Evolutionary conservation across 495 filamentous ascomycete species (phyloP).

Genomic region (Emericellopsis terricola): DNA sequence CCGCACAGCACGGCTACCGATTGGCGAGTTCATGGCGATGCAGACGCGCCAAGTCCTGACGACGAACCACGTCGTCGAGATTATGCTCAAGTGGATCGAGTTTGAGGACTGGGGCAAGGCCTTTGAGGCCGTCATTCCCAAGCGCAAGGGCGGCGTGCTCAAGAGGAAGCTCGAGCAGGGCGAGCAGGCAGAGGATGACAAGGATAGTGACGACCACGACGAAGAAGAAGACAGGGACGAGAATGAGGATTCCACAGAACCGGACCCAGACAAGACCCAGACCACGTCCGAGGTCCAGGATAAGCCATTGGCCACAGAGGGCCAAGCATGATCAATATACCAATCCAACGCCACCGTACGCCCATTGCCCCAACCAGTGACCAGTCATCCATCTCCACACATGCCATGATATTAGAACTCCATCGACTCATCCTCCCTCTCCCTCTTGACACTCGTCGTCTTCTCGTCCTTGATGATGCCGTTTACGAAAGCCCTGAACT

Average conservation of each 20-base stretch:
- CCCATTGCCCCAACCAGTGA: neutral
- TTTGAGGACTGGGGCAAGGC: conserved; percentile 76
- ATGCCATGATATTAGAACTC: conserved; percentile 30
- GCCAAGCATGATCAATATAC: neutral
- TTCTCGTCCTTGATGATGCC: conserved; percentile 67
- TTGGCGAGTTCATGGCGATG: conserved; percentile 86
- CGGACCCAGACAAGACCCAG: neutral
- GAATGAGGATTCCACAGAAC: neutral
- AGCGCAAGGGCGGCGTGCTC: conserved; percentile 57
- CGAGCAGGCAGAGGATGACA: conserved; percentile 7
- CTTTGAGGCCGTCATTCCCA: conserved; percentile 72
- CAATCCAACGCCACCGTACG: neutral
- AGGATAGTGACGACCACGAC: conserved; percentile 10
- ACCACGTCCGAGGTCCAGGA: neutral
- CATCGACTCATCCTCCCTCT: conserved; percentile 35
- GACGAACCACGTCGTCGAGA: conserved; percentile 91
- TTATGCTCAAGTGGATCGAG: conserved; percentile 87
- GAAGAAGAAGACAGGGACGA: conserved; percentile 5
- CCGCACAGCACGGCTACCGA: conserved; percentile 77
- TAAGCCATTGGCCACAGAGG: neutral
- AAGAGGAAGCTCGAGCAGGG: conserved; percentile 7
- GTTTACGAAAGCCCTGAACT: conserved; percentile 67
- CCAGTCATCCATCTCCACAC: neutral
- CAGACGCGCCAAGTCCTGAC: conserved; percentile 62
- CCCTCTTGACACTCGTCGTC: conserved; percentile 53